Evolutionary conservation across 441 rosid species (phyloP).

Genomic region (Populus hybrid): DNA sequence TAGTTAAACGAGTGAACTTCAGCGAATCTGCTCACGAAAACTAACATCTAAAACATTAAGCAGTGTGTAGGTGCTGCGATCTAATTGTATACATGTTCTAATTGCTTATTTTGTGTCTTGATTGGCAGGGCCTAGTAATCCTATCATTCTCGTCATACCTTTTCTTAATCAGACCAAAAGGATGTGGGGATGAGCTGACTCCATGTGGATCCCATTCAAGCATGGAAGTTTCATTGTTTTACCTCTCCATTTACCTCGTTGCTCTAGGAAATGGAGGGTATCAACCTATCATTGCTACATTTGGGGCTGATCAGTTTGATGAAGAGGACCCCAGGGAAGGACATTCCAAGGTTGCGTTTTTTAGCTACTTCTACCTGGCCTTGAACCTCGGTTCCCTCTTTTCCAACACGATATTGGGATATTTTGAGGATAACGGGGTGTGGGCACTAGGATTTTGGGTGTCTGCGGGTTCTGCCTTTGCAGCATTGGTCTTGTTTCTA

Average conservation of each 20-base stretch:
- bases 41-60: no score
- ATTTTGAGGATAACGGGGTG: slow-evolving; percentile 83
- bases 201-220: slow-evolving; percentile 70
- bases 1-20: not conserved
- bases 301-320: slow-evolving; percentile 97
- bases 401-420: slow-evolving; percentile 85
- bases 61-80: no score
- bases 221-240: slow-evolving; percentile 59
- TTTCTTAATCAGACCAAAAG: slow-evolving; percentile 75
- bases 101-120: not conserved
- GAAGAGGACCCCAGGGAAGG: slow-evolving; percentile 81
- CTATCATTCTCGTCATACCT: slow-evolving; percentile 71
- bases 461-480: slow-evolving; percentile 77
- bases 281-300: slow-evolving; percentile 90
- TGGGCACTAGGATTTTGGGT: slow-evolving; percentile 96
- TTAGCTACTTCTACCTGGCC: slow-evolving; percentile 94
- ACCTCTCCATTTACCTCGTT: slow-evolving; percentile 77
- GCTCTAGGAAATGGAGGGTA: slow-evolving; percentile 96
- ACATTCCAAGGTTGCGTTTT: slow-evolving; percentile 78
- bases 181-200: slow-evolving; percentile 66
- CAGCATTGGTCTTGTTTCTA: slow-evolving; percentile 67
- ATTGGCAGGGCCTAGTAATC: slow-evolving; percentile 66
- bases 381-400: slow-evolving; percentile 91
- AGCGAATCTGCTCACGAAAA: no score
- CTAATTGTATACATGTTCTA: not conserved